Evolutionary conservation across 345 rosid species (phyloP).

Genomic region (Salix purpurea): DNA sequence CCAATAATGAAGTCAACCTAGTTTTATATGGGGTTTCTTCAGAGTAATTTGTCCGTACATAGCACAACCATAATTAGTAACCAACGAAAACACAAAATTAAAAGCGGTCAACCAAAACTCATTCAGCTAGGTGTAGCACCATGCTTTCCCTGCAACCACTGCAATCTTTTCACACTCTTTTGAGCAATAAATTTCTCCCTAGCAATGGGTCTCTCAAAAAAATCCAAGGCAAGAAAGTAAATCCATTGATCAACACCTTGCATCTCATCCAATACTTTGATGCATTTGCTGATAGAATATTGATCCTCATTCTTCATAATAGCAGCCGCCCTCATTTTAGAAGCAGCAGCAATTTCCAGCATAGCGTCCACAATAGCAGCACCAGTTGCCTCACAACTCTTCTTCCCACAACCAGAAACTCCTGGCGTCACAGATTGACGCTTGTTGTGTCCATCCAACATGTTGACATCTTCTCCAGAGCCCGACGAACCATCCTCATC

Average conservation of each 20-base stretch:
- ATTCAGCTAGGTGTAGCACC: constrained; percentile 32
- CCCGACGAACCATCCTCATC: constrained; percentile 57
- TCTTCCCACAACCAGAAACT: constrained; percentile 51
- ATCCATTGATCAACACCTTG: constrained; percentile 65
- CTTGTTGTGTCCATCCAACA: constrained; percentile 56
- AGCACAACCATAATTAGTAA: not conserved
- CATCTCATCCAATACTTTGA: constrained; percentile 66
- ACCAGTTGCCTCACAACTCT: constrained; percentile 68
- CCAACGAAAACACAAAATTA: constrained; percentile 10
- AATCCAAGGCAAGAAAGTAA: constrained; percentile 69
- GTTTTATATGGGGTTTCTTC: constrained; percentile 13
- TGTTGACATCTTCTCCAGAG: constrained; percentile 52
- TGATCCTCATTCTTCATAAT: constrained; percentile 61
- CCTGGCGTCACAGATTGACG: constrained; percentile 38
- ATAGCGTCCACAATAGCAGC: constrained; percentile 88
- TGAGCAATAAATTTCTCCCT: constrained; percentile 68
- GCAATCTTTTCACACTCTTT: constrained; percentile 64
- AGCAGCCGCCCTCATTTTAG: constrained; percentile 69
- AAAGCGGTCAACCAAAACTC: not conserved
- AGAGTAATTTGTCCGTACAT: constrained; percentile 1
- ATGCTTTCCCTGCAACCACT: constrained; percentile 70
- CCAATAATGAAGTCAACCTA: constrained; percentile 17
- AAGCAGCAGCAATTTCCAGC: constrained; percentile 86
- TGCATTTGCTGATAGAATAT: constrained; percentile 83
- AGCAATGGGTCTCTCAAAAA: constrained; percentile 63